Percentiles rank a stretch among this genome's conserved stretches.
These are phyloP conservation scores for Coccomyxa subellipsoidea DNA, from an alignment of 163 green algal genomes.

Conservation along the genomic window DNA sequence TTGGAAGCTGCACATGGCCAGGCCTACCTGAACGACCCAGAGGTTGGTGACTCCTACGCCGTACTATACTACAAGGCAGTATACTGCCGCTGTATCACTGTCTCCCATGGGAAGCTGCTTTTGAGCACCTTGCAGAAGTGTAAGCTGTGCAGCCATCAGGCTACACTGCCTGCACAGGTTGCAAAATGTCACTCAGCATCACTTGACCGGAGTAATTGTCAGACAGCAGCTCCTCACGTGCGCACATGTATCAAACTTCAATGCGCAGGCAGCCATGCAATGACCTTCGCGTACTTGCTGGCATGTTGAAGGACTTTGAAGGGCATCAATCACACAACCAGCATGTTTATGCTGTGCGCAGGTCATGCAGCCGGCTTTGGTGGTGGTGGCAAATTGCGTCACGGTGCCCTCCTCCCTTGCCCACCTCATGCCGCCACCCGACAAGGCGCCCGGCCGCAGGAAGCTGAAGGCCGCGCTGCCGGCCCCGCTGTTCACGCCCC, in stretches of 20 bases:
- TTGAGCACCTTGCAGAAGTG: too few relatives aligned
- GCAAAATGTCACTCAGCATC: too few relatives aligned
- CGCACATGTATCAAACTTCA: background rate
- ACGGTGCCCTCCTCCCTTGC: slow-evolving; percentile 35
- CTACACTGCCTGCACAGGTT: too few relatives aligned
- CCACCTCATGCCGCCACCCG: background rate
- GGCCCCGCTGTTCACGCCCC: background rate
- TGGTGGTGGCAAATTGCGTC: slow-evolving; percentile 53
- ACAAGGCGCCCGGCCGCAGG: background rate
- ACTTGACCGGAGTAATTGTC: too few relatives aligned
- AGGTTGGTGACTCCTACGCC: slow-evolving; percentile 32
- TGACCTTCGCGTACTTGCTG: too few relatives aligned
- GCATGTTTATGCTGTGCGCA: slow-evolving; percentile 7
- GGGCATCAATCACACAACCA: background rate
- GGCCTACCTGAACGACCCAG: slow-evolving; percentile 20
- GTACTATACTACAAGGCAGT: too few relatives aligned
- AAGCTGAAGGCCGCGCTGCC: background rate
- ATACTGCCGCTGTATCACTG: too few relatives aligned
- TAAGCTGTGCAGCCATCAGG: too few relatives aligned
- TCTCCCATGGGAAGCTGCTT: too few relatives aligned
- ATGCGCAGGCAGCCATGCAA: background rate
- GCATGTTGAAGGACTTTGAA: background rate
- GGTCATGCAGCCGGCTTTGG: slow-evolving; percentile 31
- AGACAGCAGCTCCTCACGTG: background rate
- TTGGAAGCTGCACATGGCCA: slow-evolving; percentile 36